These are phyloP conservation scores for Antrodiella citrinella DNA, from an alignment of 768 basidiomycete genomes.

Conservation along the genomic window DNA sequence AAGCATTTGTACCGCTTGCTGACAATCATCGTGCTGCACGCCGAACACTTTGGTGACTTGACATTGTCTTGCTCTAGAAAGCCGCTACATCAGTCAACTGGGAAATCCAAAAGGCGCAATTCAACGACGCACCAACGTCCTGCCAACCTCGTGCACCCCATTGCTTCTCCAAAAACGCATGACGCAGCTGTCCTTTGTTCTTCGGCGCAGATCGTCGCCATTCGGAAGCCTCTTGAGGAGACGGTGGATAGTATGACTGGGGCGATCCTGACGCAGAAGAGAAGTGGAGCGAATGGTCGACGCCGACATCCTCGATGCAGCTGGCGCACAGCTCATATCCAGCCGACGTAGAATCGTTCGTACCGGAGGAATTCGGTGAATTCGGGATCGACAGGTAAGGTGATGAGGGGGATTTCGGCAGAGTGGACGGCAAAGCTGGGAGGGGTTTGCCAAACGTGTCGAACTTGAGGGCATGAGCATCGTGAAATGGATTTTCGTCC, in stretches of 20 bases:
- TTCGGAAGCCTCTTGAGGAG: conserved; percentile 50
- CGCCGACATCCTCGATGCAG: conserved; percentile 73
- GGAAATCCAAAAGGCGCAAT: neutral
- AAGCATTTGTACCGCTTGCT: conserved; percentile 78
- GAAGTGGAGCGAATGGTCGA: conserved; percentile 66
- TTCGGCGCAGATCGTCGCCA: conserved; percentile 64
- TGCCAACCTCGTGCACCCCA: conserved; percentile 84
- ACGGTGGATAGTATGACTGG: conserved; percentile 33
- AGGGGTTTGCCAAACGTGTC: conserved; percentile 32
- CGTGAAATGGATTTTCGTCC: conserved; percentile 7
- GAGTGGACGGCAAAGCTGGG: conserved; percentile 29
- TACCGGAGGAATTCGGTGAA: neutral
- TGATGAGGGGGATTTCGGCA: neutral
- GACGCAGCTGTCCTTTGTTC: conserved; percentile 68
- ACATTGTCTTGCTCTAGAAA: conserved; percentile 71
- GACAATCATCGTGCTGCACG: conserved; percentile 58
- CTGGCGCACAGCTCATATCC: conserved; percentile 83
- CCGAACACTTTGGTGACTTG: conserved; percentile 62
- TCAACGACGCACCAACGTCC: conserved; percentile 68
- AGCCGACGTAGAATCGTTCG: neutral
- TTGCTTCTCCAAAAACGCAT: conserved; percentile 79
- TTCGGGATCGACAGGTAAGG: neutral
- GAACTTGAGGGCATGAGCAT: conserved; percentile 2
- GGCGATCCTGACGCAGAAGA: conserved; percentile 43
- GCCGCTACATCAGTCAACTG: neutral